Conservation (phyloP, 164 flowering plant genomes). For the Vitis amurensis region DNA sequence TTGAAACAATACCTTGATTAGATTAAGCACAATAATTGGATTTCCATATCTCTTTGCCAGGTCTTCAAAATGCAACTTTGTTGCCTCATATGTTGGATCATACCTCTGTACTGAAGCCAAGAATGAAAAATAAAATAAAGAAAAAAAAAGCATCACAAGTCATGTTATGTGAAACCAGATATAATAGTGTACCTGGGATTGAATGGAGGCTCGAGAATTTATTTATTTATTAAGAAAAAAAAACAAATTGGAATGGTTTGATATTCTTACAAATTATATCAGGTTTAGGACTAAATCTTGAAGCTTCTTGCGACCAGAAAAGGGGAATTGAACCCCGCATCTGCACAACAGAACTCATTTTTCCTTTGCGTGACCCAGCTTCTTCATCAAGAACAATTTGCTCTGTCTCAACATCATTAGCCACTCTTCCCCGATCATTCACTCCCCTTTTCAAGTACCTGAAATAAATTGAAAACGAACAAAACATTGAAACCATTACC, state of each 20-base stretch:
- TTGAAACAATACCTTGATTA: constrained; percentile 70
- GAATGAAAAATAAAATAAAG: not conserved
- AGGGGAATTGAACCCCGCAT: constrained; percentile 99
- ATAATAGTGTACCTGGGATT: not conserved
- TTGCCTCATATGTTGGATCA: constrained; percentile 94
- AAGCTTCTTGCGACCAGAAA: constrained; percentile 99
- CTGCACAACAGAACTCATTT: constrained; percentile 97
- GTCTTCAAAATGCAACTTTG: constrained; percentile 94
- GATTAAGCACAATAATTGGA: constrained; percentile 92
- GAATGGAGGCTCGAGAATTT: no score
- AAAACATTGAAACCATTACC: not conserved
- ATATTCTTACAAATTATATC: constrained; percentile 80
- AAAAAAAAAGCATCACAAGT: constrained; percentile 15
- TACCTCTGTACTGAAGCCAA: constrained; percentile 80
- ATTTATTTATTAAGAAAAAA: not conserved
- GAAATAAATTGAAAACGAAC: constrained; percentile 15
- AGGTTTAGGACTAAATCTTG: constrained; percentile 95
- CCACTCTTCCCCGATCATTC: constrained; percentile 95
- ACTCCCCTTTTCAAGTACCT: constrained; percentile 97
- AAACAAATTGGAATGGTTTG: not conserved
- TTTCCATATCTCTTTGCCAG: constrained; percentile 90
- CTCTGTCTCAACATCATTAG: constrained; percentile 99
- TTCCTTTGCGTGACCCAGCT: constrained; percentile 88
- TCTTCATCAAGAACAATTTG: constrained; percentile 95
- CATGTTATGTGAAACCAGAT: not conserved